Base-by-base conservation (phyloP, 108 stramenopile species). In the Skeletonema costatum region DNA sequence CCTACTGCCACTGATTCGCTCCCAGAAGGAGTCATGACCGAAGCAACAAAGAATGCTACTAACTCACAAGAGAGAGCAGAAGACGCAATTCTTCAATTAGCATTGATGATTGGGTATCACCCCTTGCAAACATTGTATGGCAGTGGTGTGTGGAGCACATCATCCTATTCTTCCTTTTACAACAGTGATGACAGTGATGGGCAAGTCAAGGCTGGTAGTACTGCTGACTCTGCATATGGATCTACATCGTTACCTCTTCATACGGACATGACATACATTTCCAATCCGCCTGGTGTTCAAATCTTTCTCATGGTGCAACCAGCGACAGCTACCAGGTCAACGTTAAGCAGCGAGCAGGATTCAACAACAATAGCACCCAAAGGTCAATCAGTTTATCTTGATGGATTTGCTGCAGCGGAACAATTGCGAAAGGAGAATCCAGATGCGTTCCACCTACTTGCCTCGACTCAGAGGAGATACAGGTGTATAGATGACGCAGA, bases 221-320 rank as follows among this genome's bases (percentile, higher is more conserved):
- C 74, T 21, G 94, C 94, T 48, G 94, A 95, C 77, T 95, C 94
- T 33, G 89, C 91, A 16, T 95, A 95, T 79, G 87, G 89, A 1
- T 69, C 81, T 13, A 91, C 81, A 53, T 87, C 82, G 5, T 77
- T 95, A 30, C 94, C 94, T 10, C 70, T 95, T 41, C 94, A 95
- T 75, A 95, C 94, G 9, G 94, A 95, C 69, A 88, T 93, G 88
- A 91, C 89, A 4, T 95, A 95, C 81, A 63, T 82, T 50, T 77
- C 74, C 19, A 88, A 85, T 79, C 94, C 94, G 32, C 92, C 94
- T 38, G 94, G 94, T 44, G 82, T 92, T 58, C 94, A 95, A 72
- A 90, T 95, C 31, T 95, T 95, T 66, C 89, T 91, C 60, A 92
- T 95, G 91, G 87, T 88, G 5, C 83, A 84, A 58, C 94, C 92